These are phyloP conservation scores for Daldinia vernicosa DNA, from an alignment of 495 filamentous ascomycete species.

Conservation along the genomic window DNA sequence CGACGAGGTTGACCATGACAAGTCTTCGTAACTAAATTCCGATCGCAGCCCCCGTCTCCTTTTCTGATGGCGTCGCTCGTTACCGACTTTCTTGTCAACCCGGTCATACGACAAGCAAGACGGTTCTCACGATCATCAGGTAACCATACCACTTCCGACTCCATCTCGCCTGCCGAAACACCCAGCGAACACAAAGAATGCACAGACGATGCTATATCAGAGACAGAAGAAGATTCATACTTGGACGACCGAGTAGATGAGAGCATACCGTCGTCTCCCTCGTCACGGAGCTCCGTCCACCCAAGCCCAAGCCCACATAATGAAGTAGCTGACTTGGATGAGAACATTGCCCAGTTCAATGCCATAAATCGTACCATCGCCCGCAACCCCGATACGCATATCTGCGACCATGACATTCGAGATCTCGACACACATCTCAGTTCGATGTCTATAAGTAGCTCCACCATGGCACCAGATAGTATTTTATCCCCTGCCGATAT, in stretches of 20 bases:
- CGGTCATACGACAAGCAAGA: constrained; percentile 77
- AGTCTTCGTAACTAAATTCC: constrained; percentile 16
- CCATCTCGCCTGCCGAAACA: constrained; percentile 17
- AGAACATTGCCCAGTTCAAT: constrained; percentile 4
- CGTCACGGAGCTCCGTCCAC: constrained; percentile 40
- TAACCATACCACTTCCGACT: constrained; percentile 47
- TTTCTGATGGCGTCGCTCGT: constrained; percentile 76
- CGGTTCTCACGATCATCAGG: constrained; percentile 56
- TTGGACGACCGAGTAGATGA: constrained; percentile 31
- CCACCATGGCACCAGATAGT: constrained; percentile 8
- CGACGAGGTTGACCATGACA: constrained; percentile 25
- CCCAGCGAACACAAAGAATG: constrained; percentile 19
- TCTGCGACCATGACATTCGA: constrained; percentile 19
- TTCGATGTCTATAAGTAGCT: constrained; percentile 17
- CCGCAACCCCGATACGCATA: constrained; percentile 11
- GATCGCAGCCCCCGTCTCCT: constrained; percentile 6
- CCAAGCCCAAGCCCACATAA: constrained; percentile 32
- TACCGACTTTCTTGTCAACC: constrained; percentile 77
- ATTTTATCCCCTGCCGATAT: constrained; percentile 7
- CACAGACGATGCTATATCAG: constrained; percentile 44
- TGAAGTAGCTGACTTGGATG: constrained; percentile 10
- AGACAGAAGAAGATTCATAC: constrained; percentile 44
- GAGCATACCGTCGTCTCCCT: constrained; percentile 34
- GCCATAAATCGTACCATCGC: constrained; percentile 4
- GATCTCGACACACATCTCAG: constrained; percentile 8